Base-by-base conservation (phyloP, 192 early-diverging fungal genomes). In the Hyaloraphidium curvatum region DNA sequence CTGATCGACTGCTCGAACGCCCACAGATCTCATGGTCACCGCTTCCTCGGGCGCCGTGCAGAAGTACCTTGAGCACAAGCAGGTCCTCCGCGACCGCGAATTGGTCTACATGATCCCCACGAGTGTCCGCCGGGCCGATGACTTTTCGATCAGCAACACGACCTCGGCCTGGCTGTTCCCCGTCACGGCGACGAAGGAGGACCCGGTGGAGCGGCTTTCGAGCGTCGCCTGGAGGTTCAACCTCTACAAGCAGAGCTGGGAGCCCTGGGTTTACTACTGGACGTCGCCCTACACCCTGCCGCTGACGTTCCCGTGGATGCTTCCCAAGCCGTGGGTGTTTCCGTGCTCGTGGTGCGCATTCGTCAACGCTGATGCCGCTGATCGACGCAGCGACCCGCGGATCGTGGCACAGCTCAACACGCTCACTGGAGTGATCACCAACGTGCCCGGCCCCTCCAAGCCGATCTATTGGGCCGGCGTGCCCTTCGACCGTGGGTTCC, bases 351-450 rank as follows among this genome's bases (percentile, higher is more conserved):
- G n/a, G n/a, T n/a, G n/a, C n/a, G n/a, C n/a, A n/a, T n/a, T n/a
- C n/a, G n/a, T n/a, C n/a, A n/a, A n/a, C n/a, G n/a, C n/a, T n/a
- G n/a, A n/a, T n/a, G n/a, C n/a, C n/a, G n/a, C n/a, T n/a, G n/a
- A n/a, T n/a, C n/a, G n/a, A n/a, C n/a, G n/a, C n/a, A n/a, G n/a
- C n/a, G n/a, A n/a, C n/a, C n/a, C n/a, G n/a, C n/a, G n/a, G n/a
- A n/a, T 13, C 35, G 17, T 37, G 35, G 11, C 35, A 11, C 35
- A 37, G 35, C 35, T 37, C 50, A 19, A 41, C 43, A 37, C 53
- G 21, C 11, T 65, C 52, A 43, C 54, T 16, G 65, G 50, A n/a
- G 65, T 65, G 2, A 30, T 67, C 1, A 67, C 65, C 56, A 67
- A 67, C 39, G 65, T 67, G 23, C 65, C 65, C 11, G 65, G 65